Evolutionary conservation across 2,329 filamentous ascomycete species (phyloP), one percentile per base, ranked within the genome.

Genomic region (Plectosphaerella sp.): DNA sequence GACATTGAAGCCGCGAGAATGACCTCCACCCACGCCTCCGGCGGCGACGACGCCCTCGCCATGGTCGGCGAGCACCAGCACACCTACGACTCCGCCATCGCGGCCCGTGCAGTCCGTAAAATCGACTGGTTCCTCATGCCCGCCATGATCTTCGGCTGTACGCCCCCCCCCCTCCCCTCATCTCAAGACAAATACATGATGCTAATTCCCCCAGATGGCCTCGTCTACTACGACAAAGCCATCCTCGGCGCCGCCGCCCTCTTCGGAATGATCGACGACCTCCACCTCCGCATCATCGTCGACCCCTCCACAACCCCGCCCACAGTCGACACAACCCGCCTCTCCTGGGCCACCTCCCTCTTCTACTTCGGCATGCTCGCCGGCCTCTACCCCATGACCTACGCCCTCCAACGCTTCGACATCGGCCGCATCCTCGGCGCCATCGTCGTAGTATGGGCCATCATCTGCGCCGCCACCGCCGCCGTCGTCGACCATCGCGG

Each of bases 311-410:
- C 69, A 1, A 64, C 59, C 1, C 84, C 85, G 0, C 76, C 79
- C 1, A 79, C 78, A 0, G 79, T 78, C 15, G 80, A 87, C 62
- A 91, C 88, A 0, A 77, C 79, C 0, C 79, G 88, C 11, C 77
- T 91, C 25, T 85, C 80, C 58, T 91, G 87, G 88, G 88, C 88
- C 3, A 91, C 87, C 0, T 90, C 86, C 0, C 75, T 90, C 61
- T 91, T 91, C 72, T 91, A 91, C 71, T 90, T 91, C 58, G 88
- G 88, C 37, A 88, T 89, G 86, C 75, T 92, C 2, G 83, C 80
- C 0, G 88, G 88, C 0, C 71, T 88, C 3, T 91, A 89, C 56
- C 88, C 87, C 2, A 83, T 90, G 79, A 86, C 85, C 0, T 89
- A 87, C 54, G 72, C 80, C 1, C 72, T 89, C 1, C 88, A 91